phyloP scores from a whole-genome alignment of 2,329 filamentous ascomycete species.

The Didymellaceae sp. region DNA sequence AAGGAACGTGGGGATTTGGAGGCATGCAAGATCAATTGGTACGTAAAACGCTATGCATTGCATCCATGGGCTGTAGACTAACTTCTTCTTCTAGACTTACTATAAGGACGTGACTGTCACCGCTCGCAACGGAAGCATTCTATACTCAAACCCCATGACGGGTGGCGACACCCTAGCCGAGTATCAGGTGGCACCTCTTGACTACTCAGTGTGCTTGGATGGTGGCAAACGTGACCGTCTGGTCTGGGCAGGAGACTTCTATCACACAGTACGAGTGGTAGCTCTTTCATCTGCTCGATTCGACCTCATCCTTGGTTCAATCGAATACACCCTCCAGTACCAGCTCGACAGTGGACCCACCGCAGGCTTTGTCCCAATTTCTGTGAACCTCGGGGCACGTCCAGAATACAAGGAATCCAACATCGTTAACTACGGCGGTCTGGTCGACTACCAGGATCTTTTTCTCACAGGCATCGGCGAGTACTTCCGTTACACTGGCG shows the following conservation, averaged over 20 bases:
- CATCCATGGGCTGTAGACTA: neutral
- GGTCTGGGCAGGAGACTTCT: constrained; percentile 54
- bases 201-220: constrained; percentile 50
- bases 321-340: constrained; percentile 40
- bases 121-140: constrained; percentile 33
- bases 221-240: constrained; percentile 53
- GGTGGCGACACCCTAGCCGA: constrained; percentile 43
- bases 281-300: constrained; percentile 44
- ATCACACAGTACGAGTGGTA: constrained; percentile 50
- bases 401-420: constrained; percentile 6
- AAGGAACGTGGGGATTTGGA: constrained; percentile 50
- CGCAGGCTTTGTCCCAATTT: constrained; percentile 20
- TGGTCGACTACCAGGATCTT: constrained; percentile 44
- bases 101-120: constrained; percentile 43
- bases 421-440: neutral
- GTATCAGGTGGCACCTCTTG: constrained; percentile 47
- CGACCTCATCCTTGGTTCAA: constrained; percentile 46
- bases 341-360: constrained; percentile 9
- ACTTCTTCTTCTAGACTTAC: constrained; percentile 29
- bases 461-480: constrained; percentile 37
- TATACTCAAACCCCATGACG: constrained; percentile 45
- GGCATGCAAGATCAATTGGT: constrained; percentile 49
- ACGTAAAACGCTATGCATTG: neutral
- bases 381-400: constrained; percentile 10
- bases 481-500: constrained; percentile 34